Evolutionary conservation across 2,329 filamentous ascomycete genomes (phyloP).

Genomic region (Paecilomyces sp.): DNA sequence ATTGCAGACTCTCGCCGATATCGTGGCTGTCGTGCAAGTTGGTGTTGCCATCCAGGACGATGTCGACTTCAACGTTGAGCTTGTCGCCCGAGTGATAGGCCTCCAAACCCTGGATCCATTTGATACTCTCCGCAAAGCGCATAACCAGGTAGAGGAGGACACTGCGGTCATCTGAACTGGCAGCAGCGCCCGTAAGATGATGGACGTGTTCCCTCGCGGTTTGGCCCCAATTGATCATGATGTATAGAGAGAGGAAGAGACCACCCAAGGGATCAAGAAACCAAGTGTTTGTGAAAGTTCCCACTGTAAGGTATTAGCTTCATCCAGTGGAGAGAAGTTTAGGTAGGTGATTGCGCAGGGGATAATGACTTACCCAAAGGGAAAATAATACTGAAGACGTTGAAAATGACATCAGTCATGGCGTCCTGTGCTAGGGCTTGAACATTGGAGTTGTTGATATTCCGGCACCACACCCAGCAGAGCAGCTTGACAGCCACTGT

Average conservation of each 20-base stretch:
- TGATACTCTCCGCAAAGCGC: conserved; percentile 84
- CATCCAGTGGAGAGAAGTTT: neutral
- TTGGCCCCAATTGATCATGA: conserved; percentile 54
- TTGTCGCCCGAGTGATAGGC: conserved; percentile 57
- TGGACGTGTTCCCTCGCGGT: conserved; percentile 58
- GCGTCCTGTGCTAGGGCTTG: conserved; percentile 67
- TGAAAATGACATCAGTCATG: conserved; percentile 79
- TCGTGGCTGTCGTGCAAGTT: conserved; percentile 54
- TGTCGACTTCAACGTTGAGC: conserved; percentile 57
- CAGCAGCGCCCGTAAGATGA: conserved; percentile 55
- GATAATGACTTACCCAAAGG: conserved; percentile 48
- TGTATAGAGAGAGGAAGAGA: conserved; percentile 53
- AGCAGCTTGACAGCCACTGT: conserved; percentile 76
- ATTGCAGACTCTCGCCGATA: conserved; percentile 52
- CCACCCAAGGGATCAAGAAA: conserved; percentile 56
- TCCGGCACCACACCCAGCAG: conserved; percentile 81
- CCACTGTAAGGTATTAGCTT: conserved; percentile 15
- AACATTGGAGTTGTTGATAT: conserved; percentile 79
- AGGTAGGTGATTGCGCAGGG: neutral
- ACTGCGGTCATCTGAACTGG: conserved; percentile 60
- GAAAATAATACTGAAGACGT: conserved; percentile 81
- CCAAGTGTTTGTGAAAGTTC: conserved; percentile 40
- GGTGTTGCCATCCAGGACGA: conserved; percentile 51
- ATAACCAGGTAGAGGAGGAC: conserved; percentile 85
- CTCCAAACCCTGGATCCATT: conserved; percentile 55